A percentile compares a stretch with the other conserved stretches of the same genome.
Evolutionary conservation across 768 basidiomycete species (phyloP).

Genomic region (Phlebiopsis gigantea): DNA sequence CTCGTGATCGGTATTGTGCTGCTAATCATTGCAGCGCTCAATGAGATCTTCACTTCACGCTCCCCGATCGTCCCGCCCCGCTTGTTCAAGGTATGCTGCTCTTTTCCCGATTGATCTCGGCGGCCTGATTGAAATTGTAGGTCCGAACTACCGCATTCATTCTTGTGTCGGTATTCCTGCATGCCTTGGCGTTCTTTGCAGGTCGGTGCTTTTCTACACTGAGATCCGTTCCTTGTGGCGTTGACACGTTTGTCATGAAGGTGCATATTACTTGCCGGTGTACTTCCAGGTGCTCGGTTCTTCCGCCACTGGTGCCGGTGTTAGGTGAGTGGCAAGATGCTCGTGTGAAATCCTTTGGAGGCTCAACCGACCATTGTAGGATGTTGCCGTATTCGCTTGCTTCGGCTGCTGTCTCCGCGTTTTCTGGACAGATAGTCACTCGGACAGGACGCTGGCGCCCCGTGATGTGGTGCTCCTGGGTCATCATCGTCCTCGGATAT

Average conservation of each 20-base stretch:
- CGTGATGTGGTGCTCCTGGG: constrained; percentile 59
- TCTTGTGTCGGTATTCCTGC: constrained; percentile 53
- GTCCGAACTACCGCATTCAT: constrained; percentile 70
- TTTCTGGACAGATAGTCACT: constrained; percentile 54
- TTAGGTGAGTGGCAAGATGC: constrained; percentile 38
- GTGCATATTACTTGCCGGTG: constrained; percentile 65
- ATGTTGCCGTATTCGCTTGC: constrained; percentile 75
- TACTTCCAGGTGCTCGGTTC: constrained; percentile 78
- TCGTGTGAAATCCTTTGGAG: not conserved
- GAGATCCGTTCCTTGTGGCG: not conserved
- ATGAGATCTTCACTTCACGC: constrained; percentile 57
- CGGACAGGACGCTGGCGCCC: constrained; percentile 53
- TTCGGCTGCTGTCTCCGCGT: constrained; percentile 44
- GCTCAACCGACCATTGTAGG: constrained; percentile 27
- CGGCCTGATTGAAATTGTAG: constrained; percentile 24
- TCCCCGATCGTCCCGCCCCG: constrained; percentile 73
- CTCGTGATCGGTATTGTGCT: constrained; percentile 51
- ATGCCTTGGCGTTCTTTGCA: constrained; percentile 58
- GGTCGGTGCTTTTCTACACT: constrained; percentile 27
- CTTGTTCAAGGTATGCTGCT: constrained; percentile 52
- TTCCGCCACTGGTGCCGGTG: constrained; percentile 64
- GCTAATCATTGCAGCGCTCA: constrained; percentile 45
- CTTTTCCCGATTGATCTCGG: not conserved
- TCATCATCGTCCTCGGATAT: constrained; percentile 53
- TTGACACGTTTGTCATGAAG: constrained; percentile 19